Evolutionary conservation across 768 basidiomycete species (phyloP), one percentile per base, ranked within the genome.

Genomic region (Arthromyces matolae): DNA sequence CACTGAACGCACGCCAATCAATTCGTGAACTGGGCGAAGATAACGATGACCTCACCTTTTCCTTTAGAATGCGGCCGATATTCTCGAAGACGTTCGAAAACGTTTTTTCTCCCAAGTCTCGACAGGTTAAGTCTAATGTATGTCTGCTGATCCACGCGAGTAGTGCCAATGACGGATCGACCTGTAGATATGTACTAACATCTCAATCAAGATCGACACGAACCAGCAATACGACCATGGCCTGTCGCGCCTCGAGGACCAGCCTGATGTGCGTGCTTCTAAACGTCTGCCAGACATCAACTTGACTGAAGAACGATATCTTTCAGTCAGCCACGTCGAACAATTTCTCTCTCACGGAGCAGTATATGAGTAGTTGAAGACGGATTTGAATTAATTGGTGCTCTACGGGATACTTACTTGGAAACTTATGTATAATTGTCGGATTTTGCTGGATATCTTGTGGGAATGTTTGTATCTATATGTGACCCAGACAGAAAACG

Each of bases 131-230:
- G 45, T 62, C 66, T 50, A 61, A 61, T 57, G 66, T 70, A 51
- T 43, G 57, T 46, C 31, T 23, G 20, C 36, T 33, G 42, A 24
- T 44, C 24, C 22, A 10, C 29, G 13, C 14, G 37, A 33, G 23
- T 13, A 32, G 32, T 38, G 24, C 18, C 16, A 34, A 29, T 41
- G 19, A 42, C 52, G 25, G n/a, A 49, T 47, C 44, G 31, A 41
- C 35, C 47, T 27, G 27, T 43, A 76, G 71, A 65, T 61, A 53
- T 71, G 72, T 36, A 72, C 74, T 41, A 77, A 77, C 51, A 79
- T 83, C 53, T 78, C 81, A 27, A 82, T 84, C 65, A 79, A 80
- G 64, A 78, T 84, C 47, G 78, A 83, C 58, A 83, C 81, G 7
- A 80, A 71, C 32, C 71, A 79, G 23, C 81, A 83, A 47, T 71